phyloP scores from a whole-genome alignment of 257 asterid species.

The Linderniella brevidens region DNA sequence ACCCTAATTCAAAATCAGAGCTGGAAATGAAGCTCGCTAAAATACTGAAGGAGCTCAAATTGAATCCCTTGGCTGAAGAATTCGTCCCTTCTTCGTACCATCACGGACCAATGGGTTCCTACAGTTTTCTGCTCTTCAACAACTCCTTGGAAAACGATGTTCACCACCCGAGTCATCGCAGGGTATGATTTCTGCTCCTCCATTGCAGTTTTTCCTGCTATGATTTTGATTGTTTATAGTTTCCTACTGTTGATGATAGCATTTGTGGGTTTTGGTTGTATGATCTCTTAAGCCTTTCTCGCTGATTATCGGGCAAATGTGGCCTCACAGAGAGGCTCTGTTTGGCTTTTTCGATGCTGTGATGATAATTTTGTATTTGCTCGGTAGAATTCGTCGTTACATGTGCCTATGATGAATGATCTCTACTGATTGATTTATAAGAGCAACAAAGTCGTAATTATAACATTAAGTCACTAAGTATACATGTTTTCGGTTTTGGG shows the following conservation, averaged over 20 bases:
- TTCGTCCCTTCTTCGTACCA: conserved; percentile 60
- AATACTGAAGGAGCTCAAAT: conserved; percentile 52
- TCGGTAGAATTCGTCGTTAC: too few species aligned
- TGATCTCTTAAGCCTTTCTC: too few species aligned
- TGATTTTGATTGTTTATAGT: background rate
- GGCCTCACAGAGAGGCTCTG: too few species aligned
- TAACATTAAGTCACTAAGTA: too few species aligned
- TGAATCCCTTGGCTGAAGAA: conserved; percentile 89
- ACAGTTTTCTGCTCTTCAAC: conserved; percentile 25
- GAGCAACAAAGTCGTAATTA: too few species aligned
- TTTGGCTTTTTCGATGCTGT: background rate
- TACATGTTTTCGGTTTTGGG: too few species aligned
- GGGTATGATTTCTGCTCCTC: conserved; percentile 31
- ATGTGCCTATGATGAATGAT: too few species aligned
- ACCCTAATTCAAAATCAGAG: conserved; percentile 34
- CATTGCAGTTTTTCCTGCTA: background rate
- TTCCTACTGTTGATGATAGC: too few species aligned
- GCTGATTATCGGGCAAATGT: too few species aligned
- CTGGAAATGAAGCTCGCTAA: conserved; percentile 48
- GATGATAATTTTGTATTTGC: conserved; percentile 5
- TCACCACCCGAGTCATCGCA: conserved; percentile 34
- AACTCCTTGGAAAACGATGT: conserved; percentile 38
- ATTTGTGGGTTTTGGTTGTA: too few species aligned
- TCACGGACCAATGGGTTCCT: conserved; percentile 35
- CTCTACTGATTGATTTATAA: too few species aligned